Base-by-base conservation (phyloP, 2,329 filamentous ascomycete genomes). In the Colletotrichum viniferum region DNA sequence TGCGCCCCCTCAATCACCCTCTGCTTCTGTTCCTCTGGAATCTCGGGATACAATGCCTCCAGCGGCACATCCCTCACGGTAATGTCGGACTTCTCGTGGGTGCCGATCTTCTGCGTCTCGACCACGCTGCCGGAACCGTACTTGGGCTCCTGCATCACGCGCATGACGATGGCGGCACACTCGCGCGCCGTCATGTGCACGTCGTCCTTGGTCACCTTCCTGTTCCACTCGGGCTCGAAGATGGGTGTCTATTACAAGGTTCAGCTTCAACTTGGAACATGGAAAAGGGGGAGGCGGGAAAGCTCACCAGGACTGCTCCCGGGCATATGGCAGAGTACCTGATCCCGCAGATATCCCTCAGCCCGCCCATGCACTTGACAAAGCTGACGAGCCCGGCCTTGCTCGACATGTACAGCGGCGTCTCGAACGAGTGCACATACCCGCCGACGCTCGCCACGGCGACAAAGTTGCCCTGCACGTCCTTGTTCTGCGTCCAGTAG, bases 381-480 rank as follows among this genome's bases (percentile, higher is more conserved):
- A 68, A 36, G 30, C 65, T 68, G 3, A 68, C 26, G 21, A 81
- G 69, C 7, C 78, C 80, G 0, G 78, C 78, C 69, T 83, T 83
- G 72, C 78, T 81, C 1, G 81, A 74, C 55, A 78, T 79, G 73
- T 83, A 83, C 21, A 83, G 63, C 0, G 82, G 83, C 1, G 82
- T 80, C 16, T 79, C 74, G 18, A 83, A 38, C 1, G 77, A 77
- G 60, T 80, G 80, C 5, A 83, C 16, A 10, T 84, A 83, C 2
- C 70, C 81, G 0, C 78, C 79, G 52, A 83, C 48, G 24, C 79
- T 81, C 4, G 78, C 77, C 4, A 84, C 55, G 21, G 77, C 79
- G 3, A 84, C 52, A 0, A 81, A 24, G 30, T 82, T 81, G 7
- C 79, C 96, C 12, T 78, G n/a, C 12, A 79, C 69, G 0, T 68